A percentile compares a stretch with the other conserved stretches of the same genome.
Conservation (phyloP, 2,329 filamentous ascomycete species). For the Pseudogymnoascus sp. region DNA sequence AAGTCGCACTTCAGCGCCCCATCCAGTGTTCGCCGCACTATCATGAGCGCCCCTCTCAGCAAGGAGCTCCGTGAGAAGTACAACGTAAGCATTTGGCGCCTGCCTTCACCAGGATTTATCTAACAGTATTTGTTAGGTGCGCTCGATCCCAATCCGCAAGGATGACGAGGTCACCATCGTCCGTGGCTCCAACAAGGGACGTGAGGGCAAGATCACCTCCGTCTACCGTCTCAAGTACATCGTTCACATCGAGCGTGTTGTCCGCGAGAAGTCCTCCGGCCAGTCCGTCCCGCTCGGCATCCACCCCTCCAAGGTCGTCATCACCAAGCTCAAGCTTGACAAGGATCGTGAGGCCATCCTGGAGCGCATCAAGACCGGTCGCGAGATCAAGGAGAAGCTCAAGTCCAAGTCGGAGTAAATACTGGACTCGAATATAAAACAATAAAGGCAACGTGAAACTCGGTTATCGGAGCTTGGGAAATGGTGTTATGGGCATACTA, state of each 20-base stretch:
- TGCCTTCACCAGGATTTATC: conserved; percentile 8
- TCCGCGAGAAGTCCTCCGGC: conserved; percentile 94
- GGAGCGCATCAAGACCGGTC: conserved; percentile 73
- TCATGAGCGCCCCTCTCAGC: conserved; percentile 93
- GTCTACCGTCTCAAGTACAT: conserved; percentile 98
- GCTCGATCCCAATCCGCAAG: conserved; percentile 94
- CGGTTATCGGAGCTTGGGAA: conserved; percentile 11
- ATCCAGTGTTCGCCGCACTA: conserved; percentile 85
- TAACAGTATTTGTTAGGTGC: conserved; percentile 52
- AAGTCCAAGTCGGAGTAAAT: conserved; percentile 19
- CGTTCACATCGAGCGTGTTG: conserved; percentile 93
- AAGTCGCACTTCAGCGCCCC: conserved; percentile 97
- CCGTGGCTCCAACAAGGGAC: conserved; percentile 91
- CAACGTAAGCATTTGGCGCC: conserved; percentile 59
- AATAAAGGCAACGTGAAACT: conserved; percentile 9
- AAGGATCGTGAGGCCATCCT: conserved; percentile 88
- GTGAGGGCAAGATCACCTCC: conserved; percentile 94
- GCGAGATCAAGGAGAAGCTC: conserved; percentile 63
- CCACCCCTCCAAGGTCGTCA: conserved; percentile 92
- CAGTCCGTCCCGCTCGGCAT: conserved; percentile 92
- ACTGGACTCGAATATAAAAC: conserved; percentile 8
- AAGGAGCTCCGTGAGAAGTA: conserved; percentile 99
- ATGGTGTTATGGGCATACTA: conserved; percentile 10
- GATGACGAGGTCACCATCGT: conserved; percentile 92
- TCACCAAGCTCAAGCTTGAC: conserved; percentile 98